Conservation (phyloP, 345 rosid species). For the Syzygium jambos region DNA sequence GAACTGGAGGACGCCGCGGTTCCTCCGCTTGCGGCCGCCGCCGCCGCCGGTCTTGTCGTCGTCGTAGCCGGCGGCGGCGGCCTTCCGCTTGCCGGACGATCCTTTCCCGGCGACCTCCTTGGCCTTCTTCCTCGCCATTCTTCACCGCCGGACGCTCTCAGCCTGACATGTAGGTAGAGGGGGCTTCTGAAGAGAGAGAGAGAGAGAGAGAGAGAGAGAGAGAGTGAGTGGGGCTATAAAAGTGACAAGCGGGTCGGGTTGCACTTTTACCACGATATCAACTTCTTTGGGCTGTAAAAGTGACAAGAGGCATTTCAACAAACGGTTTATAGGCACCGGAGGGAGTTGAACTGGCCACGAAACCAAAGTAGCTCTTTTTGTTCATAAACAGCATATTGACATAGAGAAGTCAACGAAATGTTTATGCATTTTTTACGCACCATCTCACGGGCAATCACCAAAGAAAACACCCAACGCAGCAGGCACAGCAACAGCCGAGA, state of each 20-base stretch:
- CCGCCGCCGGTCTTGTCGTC: constrained; percentile 23
- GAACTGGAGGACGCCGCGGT: constrained; percentile 49
- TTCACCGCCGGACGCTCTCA: not conserved
- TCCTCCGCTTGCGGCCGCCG: constrained; percentile 27
- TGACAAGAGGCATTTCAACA: too few species aligned
- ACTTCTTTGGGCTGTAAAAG: not conserved
- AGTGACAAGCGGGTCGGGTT: not conserved
- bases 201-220: too few species aligned
- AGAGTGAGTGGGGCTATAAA: not conserved
- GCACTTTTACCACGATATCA: not conserved
- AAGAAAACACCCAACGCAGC: too few species aligned
- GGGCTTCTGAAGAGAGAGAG: not conserved
- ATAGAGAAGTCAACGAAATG: too few species aligned
- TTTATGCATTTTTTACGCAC: too few species aligned
- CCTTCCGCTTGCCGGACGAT: constrained; percentile 21
- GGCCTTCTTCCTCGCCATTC: constrained; percentile 11
- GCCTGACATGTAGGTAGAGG: not conserved
- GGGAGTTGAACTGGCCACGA: too few species aligned
- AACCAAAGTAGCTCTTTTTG: too few species aligned
- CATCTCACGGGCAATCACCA: too few species aligned
- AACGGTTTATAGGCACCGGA: too few species aligned
- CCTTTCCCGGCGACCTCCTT: constrained; percentile 26
- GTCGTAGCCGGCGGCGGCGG: not conserved
- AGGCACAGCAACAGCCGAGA: too few species aligned
- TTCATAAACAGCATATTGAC: too few species aligned